A percentile compares a stretch with the other conserved stretches of the same genome.
These are phyloP conservation scores for Brassica rapa DNA, from an alignment of 345 rosid genomes.

Conservation along the genomic window DNA sequence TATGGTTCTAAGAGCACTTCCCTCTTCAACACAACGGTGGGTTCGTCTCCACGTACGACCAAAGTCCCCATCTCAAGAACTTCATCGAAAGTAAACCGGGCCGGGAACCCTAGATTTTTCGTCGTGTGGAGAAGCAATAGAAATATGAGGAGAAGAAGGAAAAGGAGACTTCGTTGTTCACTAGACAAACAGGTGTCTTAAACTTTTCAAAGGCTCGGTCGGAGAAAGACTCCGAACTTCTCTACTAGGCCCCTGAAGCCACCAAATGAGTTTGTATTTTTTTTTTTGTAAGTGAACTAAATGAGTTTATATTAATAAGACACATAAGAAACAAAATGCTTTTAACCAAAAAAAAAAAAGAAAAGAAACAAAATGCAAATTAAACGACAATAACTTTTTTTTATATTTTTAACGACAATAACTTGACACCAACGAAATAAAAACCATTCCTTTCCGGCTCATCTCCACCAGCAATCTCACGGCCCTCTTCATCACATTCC, in stretches of 20 bases:
- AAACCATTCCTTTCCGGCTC: background rate
- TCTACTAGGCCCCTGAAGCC: constrained; percentile 66
- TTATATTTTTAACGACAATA: background rate
- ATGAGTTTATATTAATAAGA: constrained; percentile 26
- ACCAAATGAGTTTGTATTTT: constrained; percentile 38
- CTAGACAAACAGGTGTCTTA: constrained; percentile 66
- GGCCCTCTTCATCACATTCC: background rate
- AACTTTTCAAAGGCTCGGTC: constrained; percentile 84
- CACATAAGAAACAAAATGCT: too few relatives aligned
- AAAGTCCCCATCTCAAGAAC: background rate
- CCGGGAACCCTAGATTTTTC: too few relatives aligned
- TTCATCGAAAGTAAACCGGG: too few relatives aligned
- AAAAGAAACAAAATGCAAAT: too few relatives aligned
- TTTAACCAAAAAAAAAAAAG: too few relatives aligned
- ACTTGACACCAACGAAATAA: background rate
- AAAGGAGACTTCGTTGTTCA: constrained; percentile 64
- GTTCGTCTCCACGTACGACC: constrained; percentile 23
- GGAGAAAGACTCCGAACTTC: constrained; percentile 66
- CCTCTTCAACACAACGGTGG: constrained; percentile 22
- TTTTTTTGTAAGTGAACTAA: constrained; percentile 27
- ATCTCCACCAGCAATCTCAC: background rate
- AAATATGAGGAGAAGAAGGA: constrained; percentile 42
- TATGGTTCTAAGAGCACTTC: constrained; percentile 28
- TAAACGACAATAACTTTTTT: too few relatives aligned
- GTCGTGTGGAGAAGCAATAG: background rate